Evolutionary conservation across 495 filamentous ascomycete species (phyloP).

Genomic region (Annulohypoxylon moriforme): DNA sequence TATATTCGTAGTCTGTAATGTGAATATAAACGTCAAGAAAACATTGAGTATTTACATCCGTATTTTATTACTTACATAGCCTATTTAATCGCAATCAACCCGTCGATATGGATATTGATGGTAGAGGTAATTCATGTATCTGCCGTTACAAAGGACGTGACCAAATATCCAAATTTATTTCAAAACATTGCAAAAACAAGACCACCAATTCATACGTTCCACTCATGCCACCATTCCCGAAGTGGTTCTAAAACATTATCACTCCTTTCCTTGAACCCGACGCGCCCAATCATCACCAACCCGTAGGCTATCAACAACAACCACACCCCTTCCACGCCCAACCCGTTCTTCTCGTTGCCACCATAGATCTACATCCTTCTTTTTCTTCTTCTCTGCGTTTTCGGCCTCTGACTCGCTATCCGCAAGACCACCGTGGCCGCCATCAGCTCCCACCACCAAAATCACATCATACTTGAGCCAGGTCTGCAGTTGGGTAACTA

Average conservation of each 20-base stretch:
- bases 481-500: constrained; percentile 75
- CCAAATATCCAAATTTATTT: constrained; percentile 23
- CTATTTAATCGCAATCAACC: constrained; percentile 9
- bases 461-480: constrained; percentile 89
- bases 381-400: constrained; percentile 63
- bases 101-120: constrained; percentile 11
- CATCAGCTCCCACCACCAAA: constrained; percentile 82
- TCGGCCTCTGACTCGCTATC: constrained; percentile 88
- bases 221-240: constrained; percentile 23
- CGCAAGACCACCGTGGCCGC: constrained; percentile 83
- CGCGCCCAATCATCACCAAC: constrained; percentile 86
- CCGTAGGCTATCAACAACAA: constrained; percentile 81
- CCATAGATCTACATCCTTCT: constrained; percentile 64
- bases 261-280: constrained; percentile 77
- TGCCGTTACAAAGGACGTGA: constrained; percentile 32
- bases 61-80: not conserved
- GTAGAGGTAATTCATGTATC: constrained; percentile 32
- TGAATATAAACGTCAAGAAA: too few species aligned
- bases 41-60: constrained; percentile 3
- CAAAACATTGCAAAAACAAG: constrained; percentile 18
- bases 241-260: constrained; percentile 39
- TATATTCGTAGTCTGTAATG: too few species aligned
- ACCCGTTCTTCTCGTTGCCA: constrained; percentile 85
- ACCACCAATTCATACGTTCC: constrained; percentile 25
- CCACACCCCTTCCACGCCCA: constrained; percentile 84